phyloP scores from a whole-genome alignment of 108 stramenopile species.

The Conticribra weissflogii region DNA sequence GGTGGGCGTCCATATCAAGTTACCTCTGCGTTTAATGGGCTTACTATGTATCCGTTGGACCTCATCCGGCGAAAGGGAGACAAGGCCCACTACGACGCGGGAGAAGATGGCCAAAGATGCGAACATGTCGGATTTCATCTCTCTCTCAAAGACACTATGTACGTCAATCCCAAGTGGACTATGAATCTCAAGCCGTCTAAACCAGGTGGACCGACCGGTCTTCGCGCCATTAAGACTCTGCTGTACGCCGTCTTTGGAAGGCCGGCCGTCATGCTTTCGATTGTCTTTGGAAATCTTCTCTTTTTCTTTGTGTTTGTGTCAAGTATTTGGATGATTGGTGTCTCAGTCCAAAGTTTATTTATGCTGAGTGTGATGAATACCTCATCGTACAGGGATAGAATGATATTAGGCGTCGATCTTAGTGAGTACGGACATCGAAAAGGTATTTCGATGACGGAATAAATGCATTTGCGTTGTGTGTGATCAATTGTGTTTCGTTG shows the following conservation, averaged over 20 bases:
- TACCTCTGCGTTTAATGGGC: slow-evolving; percentile 52
- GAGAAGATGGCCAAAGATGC: slow-evolving; percentile 56
- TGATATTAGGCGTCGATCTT: neutral
- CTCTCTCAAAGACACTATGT: slow-evolving; percentile 44
- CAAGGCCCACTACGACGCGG: slow-evolving; percentile 48
- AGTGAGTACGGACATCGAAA: neutral
- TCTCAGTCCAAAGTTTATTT: slow-evolving; percentile 27
- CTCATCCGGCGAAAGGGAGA: slow-evolving; percentile 32
- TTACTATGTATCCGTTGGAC: slow-evolving; percentile 51
- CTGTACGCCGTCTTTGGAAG: slow-evolving; percentile 39
- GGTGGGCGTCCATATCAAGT: slow-evolving; percentile 38
- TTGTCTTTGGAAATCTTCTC: slow-evolving; percentile 22
- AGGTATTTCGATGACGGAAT: neutral
- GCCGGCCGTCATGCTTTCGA: slow-evolving; percentile 38
- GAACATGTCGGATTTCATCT: slow-evolving; percentile 63
- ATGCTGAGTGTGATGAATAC: neutral
- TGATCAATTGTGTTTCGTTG: too few relatives aligned
- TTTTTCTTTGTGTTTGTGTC: slow-evolving; percentile 35
- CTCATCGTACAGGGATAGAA: neutral
- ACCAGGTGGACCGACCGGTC: slow-evolving; percentile 61
- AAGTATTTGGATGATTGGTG: slow-evolving; percentile 36
- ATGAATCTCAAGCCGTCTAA: slow-evolving; percentile 53
- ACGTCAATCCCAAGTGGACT: slow-evolving; percentile 60
- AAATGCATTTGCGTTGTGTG: slow-evolving; percentile 3
- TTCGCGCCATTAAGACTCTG: slow-evolving; percentile 45